Conservation (phyloP, 495 filamentous ascomycete genomes). For the Neurospora sp. region DNA sequence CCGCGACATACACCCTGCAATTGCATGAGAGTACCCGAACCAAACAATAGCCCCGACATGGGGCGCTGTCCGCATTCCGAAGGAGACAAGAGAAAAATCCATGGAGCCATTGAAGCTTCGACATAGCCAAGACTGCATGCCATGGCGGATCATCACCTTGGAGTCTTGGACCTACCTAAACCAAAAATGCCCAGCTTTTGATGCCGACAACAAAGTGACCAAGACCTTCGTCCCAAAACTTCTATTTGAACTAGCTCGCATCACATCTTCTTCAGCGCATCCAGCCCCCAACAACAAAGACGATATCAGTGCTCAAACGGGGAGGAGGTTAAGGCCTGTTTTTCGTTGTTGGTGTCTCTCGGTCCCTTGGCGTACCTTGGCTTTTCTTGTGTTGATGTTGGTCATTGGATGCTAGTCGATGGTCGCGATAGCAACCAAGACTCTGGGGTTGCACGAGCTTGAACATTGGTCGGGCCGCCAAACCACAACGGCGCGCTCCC, state of each 20-base stretch:
- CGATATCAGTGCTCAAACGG: neutral
- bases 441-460: neutral
- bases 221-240: neutral
- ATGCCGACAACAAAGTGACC: neutral
- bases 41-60: neutral
- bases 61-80: neutral
- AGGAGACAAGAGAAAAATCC: neutral
- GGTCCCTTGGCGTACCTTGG: neutral
- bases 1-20: neutral
- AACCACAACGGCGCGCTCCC: neutral
- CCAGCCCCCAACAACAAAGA: neutral
- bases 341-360: neutral
- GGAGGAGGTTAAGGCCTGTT: neutral
- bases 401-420: neutral
- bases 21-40: neutral
- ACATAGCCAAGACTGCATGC: neutral
- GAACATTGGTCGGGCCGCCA: neutral
- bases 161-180: neutral
- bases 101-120: neutral
- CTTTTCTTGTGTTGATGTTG: neutral
- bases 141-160: neutral
- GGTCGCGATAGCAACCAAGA: neutral
- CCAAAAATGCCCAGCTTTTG: neutral
- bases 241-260: neutral
- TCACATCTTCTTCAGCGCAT: neutral